Evolutionary conservation across 345 rosid genomes (phyloP).

Genomic region (Melaleuca quinquenervia): DNA sequence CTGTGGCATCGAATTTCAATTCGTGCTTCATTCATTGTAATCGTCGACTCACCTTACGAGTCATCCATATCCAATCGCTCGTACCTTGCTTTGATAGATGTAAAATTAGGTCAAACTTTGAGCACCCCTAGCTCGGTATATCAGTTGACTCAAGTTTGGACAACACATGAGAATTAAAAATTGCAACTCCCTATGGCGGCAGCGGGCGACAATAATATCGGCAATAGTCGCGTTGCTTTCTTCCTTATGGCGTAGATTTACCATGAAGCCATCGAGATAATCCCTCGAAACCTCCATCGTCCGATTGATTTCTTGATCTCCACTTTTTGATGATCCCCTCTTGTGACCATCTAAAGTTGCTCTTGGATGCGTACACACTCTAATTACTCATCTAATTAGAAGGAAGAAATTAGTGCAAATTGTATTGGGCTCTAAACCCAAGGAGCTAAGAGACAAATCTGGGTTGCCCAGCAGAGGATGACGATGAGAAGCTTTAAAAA

Average conservation of each 20-base stretch:
- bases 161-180: background rate
- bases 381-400: background rate
- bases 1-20: background rate
- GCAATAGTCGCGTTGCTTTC: rapidly evolving
- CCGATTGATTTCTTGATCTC: background rate
- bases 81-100: background rate
- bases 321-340: background rate
- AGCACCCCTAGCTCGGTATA: background rate
- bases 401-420: background rate
- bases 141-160: background rate
- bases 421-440: background rate
- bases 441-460: background rate
- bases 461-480: background rate
- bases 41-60: background rate
- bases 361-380: background rate
- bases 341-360: background rate
- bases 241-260: background rate
- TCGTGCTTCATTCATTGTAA: background rate
- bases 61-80: background rate
- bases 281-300: background rate
- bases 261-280: background rate
- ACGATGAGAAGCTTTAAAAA: background rate
- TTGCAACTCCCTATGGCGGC: background rate
- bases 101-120: background rate
- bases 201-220: background rate